Evolutionary conservation across 495 filamentous ascomycete genomes (phyloP).

Genomic region (Pyrenopolyporus hunteri): DNA sequence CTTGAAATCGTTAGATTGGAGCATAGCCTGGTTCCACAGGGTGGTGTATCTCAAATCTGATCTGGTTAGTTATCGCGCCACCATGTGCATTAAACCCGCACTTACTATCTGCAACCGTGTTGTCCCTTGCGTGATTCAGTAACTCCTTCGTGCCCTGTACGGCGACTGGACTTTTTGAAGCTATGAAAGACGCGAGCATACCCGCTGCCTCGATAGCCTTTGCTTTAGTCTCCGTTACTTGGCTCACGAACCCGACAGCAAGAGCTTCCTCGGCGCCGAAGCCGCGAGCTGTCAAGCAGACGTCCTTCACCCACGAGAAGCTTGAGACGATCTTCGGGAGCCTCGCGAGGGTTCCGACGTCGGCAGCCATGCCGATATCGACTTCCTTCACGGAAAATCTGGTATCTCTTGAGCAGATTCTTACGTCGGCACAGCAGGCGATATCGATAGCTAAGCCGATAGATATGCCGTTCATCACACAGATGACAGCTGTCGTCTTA

Average conservation of each 20-base stretch:
- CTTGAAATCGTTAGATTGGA: conserved; percentile 82
- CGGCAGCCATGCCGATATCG: conserved; percentile 92
- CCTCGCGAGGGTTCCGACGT: conserved; percentile 86
- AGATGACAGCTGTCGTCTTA: conserved; percentile 69
- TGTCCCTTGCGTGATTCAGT: conserved; percentile 83
- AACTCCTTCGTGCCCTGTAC: conserved; percentile 94
- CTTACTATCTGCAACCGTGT: conserved; percentile 76
- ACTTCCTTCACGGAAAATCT: conserved; percentile 89
- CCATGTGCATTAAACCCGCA: conserved; percentile 20
- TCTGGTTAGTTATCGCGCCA: conserved; percentile 13
- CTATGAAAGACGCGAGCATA: conserved; percentile 69
- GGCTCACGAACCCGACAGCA: conserved; percentile 81
- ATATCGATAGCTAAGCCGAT: conserved; percentile 89
- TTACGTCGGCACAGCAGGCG: conserved; percentile 76
- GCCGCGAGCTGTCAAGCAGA: conserved; percentile 75
- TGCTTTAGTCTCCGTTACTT: conserved; percentile 70
- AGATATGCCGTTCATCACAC: conserved; percentile 78
- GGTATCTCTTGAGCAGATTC: conserved; percentile 68
- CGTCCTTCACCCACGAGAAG: conserved; percentile 89
- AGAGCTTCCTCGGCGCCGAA: conserved; percentile 83
- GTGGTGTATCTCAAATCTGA: conserved; percentile 79
- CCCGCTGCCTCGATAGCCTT: conserved; percentile 66
- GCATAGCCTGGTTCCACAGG: conserved; percentile 82
- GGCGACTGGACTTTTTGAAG: conserved; percentile 86
- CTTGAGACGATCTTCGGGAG: conserved; percentile 83